These are phyloP conservation scores for Dendrobium nobile DNA, from an alignment of 106 monocot species.

Conservation along the genomic window DNA sequence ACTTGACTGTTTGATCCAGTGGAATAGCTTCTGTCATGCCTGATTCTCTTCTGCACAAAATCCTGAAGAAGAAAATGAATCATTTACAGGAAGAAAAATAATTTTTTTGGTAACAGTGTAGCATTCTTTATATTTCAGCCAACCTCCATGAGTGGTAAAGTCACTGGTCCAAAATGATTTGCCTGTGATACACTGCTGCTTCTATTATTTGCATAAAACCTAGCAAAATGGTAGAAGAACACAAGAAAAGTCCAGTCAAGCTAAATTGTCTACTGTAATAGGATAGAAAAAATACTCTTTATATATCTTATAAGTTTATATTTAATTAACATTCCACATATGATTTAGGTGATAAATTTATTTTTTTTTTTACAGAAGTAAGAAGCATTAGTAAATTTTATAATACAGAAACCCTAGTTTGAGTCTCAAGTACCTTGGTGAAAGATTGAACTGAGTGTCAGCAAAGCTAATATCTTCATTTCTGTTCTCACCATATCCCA, in stretches of 20 bases:
- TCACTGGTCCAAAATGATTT: not conserved
- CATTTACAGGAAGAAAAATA: not conserved
- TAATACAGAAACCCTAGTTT: no score
- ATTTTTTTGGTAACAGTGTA: not conserved
- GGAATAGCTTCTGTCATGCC: slow-evolving; percentile 2
- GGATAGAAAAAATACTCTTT: no score
- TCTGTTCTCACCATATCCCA: slow-evolving; percentile 24
- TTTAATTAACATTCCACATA: not conserved
- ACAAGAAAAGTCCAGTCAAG: no score
- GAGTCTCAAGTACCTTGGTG: not conserved
- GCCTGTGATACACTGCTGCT: not conserved
- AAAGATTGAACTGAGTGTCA: not conserved
- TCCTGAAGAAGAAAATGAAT: not conserved
- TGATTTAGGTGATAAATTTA: not conserved
- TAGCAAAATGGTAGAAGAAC: not conserved
- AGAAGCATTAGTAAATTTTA: no score
- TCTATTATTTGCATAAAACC: not conserved
- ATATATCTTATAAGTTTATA: no score
- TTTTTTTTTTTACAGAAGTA: no score
- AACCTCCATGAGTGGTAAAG: slow-evolving; percentile 1
- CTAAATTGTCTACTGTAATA: no score
- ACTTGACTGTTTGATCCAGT: slow-evolving; percentile 20
- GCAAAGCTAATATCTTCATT: not conserved
- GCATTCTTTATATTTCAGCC: not conserved
- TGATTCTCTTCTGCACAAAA: not conserved